Conservation (phyloP, 495 filamentous ascomycete species). For the Penicillium canescens region DNA sequence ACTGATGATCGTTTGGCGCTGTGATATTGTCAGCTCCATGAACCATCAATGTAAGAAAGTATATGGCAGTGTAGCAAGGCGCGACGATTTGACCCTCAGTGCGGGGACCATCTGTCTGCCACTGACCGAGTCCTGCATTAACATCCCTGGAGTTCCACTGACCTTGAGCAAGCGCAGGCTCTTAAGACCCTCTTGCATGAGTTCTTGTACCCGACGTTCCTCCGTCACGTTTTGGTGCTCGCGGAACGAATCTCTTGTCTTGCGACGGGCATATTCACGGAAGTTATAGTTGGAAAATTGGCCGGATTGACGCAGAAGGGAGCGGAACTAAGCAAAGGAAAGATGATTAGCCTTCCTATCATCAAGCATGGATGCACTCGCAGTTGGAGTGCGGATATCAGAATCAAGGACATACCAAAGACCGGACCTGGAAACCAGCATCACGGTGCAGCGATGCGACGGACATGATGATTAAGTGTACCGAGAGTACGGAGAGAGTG, state of each 20-base stretch:
- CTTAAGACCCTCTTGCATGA: slow-evolving; percentile 85
- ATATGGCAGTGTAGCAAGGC: background rate
- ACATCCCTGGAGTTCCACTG: slow-evolving; percentile 27
- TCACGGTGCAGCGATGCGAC: slow-evolving; percentile 58
- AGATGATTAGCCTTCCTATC: background rate
- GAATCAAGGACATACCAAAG: slow-evolving; percentile 55
- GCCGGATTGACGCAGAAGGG: slow-evolving; percentile 79
- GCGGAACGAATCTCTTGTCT: slow-evolving; percentile 85
- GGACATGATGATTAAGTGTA: slow-evolving; percentile 36
- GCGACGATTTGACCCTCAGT: background rate
- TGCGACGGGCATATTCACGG: slow-evolving; percentile 89
- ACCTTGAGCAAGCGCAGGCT: slow-evolving; percentile 93
- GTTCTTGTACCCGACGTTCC: slow-evolving; percentile 79
- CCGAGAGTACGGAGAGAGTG: slow-evolving; percentile 6
- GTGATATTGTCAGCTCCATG: slow-evolving; percentile 20
- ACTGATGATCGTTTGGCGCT: slow-evolving; percentile 94
- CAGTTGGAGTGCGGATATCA: background rate
- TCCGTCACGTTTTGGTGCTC: slow-evolving; percentile 67
- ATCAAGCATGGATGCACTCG: background rate
- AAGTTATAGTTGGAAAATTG: slow-evolving; percentile 97
- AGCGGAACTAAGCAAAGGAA: slow-evolving; percentile 69
- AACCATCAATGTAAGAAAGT: background rate
- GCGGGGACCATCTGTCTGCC: background rate
- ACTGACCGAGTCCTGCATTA: background rate
- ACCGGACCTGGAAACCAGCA: slow-evolving; percentile 69